Base-by-base conservation (phyloP, 441 rosid genomes). In the Flueggea neowawraea region DNA sequence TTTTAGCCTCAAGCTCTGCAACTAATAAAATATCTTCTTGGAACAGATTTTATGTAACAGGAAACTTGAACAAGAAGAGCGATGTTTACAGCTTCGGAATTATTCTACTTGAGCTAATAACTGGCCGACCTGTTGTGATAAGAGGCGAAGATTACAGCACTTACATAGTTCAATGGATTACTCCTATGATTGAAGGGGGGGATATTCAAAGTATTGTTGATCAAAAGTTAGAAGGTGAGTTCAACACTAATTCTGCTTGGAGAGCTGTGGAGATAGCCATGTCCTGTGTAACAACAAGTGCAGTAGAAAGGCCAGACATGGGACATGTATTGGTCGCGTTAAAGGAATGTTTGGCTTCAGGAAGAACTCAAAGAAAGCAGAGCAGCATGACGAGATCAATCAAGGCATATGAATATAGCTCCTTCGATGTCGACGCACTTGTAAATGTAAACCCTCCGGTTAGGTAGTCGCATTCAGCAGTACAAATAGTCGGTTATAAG, bases 1-100 rank as follows among this genome's bases (percentile, higher is more conserved):
- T 22, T 22, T 22, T 22, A 2, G 28, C 28, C 1, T 22, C 28
- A 11, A 6, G 45, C 12, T 43, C 7, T 54, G 9, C 17, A 12
- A n/a, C 28, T 43, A 6, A 22, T 22, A 22, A 22, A 22, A 43
- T 43, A 0, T 43, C 45, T 13, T 36, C 16, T 7, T 49, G 9
- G n/a, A 22, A 14, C 14, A 79, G 82, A 67, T 77, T 65, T 48
- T 63, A 70, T 31, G 12, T 32, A 31, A 71, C 71, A 10, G 64
- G 66, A 12, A 48, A 55, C 8, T 58, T 77, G 32, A 63, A 52
- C 0, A 66, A 68, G 66, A 81, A 73, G 56, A 79, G 71, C 22
- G 84, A 84, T 55, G 73, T 81, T 2, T 83, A 74, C 15, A 78
- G 84, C 12, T 84, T 80, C 5, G 80, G 85, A 12, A 55, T 82